phyloP scores from a whole-genome alignment of 73 alveolate species.

The Halteria grandinella region DNA sequence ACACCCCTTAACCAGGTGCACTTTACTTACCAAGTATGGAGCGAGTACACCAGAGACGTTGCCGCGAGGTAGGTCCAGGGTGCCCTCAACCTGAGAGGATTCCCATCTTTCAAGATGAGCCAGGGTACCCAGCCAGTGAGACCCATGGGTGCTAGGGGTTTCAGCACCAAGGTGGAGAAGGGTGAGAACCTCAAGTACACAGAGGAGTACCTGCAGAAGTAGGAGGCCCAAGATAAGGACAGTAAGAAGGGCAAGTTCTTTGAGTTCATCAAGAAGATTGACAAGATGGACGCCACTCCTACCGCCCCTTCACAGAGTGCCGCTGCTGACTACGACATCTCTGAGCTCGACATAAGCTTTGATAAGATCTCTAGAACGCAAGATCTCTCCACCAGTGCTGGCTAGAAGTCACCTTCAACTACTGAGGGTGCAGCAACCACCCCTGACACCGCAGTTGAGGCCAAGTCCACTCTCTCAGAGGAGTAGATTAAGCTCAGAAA shows the following conservation, averaged over 20 bases:
- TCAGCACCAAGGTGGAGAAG: slow-evolving; percentile 16
- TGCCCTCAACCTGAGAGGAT: not conserved
- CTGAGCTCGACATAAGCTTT: not conserved
- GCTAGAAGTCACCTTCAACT: not conserved
- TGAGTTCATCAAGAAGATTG: slow-evolving; percentile 13
- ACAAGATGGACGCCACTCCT: not conserved
- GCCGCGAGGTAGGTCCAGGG: not conserved
- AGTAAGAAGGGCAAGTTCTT: slow-evolving; percentile 18
- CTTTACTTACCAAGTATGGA: slow-evolving; percentile 1
- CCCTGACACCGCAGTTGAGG: not conserved
- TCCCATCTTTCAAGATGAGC: not conserved
- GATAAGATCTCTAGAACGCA: not conserved
- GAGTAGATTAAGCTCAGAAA: not conserved
- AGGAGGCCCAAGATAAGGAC: not conserved
- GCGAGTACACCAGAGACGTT: not conserved
- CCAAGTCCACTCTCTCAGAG: not conserved
- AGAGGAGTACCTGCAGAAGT: not conserved
- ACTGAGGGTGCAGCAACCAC: not conserved
- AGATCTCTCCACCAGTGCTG: not conserved
- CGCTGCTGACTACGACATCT: not conserved
- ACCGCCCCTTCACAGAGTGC: not conserved
- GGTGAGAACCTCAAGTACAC: not conserved
- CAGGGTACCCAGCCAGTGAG: slow-evolving; percentile 27
- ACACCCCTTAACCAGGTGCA: not conserved
- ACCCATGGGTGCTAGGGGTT: slow-evolving; percentile 35